A percentile compares a stretch with the other conserved stretches of the same genome.
Conservation (phyloP, 768 basidiomycete species). For the Lentinula edodes region DNA sequence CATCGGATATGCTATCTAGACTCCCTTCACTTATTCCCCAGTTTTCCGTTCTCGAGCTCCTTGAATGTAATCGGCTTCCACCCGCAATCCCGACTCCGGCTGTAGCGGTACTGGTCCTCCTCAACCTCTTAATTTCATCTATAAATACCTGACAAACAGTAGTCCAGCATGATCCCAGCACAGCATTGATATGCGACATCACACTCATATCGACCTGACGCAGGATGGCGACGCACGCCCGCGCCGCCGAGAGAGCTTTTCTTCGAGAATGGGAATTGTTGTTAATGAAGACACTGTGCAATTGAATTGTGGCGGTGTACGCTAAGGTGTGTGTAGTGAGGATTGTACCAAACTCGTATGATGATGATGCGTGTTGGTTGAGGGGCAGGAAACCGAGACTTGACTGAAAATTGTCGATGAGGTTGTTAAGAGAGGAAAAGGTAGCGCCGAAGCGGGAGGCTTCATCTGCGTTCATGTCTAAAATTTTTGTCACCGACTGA, state of each 20-base stretch:
- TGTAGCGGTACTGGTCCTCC: background rate
- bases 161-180: conserved; percentile 7
- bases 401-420: conserved; percentile 17
- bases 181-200: conserved; percentile 4
- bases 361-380: conserved; percentile 1
- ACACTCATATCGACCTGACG: conserved; percentile 1
- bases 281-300: conserved; percentile 16
- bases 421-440: conserved; percentile 19
- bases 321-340: conserved; percentile 22
- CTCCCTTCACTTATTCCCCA: background rate
- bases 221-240: conserved; percentile 1
- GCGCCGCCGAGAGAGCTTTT: background rate
- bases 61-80: background rate
- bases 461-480: conserved; percentile 17
- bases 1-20: conserved; percentile 26
- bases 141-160: conserved; percentile 5
- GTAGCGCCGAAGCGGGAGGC: conserved; percentile 15
- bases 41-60: background rate
- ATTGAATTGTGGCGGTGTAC: conserved; percentile 19
- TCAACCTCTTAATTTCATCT: background rate
- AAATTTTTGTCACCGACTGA: background rate
- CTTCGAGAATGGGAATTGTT: conserved; percentile 8
- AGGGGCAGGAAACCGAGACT: conserved; percentile 8
- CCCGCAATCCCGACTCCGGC: background rate
- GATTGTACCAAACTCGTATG: conserved; percentile 10